phyloP scores from a whole-genome alignment of 2,329 filamentous ascomycete species.

The Tolypocladium amazonense region DNA sequence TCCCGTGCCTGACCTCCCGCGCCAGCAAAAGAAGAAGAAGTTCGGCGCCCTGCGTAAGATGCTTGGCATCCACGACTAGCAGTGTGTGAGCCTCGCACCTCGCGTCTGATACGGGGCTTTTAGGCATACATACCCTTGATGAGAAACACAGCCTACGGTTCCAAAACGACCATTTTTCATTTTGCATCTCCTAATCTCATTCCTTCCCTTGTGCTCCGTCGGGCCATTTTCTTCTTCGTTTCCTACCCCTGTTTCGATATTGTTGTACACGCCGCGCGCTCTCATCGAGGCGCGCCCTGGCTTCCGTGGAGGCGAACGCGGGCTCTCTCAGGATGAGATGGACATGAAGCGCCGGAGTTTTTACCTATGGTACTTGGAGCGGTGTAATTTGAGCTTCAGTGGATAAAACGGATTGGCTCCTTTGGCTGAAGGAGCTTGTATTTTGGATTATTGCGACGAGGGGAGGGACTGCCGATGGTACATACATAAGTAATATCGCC shows the following conservation, averaged over 20 bases:
- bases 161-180: not conserved
- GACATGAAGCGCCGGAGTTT: not conserved
- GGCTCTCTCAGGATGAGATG: not conserved
- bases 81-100: not conserved
- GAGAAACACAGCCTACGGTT: not conserved
- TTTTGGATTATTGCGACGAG: not conserved
- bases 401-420: not conserved
- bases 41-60: slow-evolving; percentile 56
- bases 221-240: not conserved
- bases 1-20: slow-evolving; percentile 1
- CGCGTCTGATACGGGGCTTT: not conserved
- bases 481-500: not conserved
- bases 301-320: not conserved
- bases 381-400: not conserved
- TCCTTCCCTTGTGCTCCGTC: not conserved
- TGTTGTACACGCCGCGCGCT: not conserved
- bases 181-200: no score
- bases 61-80: slow-evolving; percentile 42
- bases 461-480: not conserved
- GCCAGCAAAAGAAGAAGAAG: slow-evolving; percentile 48
- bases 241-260: not conserved
- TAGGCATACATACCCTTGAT: not conserved
- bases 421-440: not conserved
- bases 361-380: not conserved
- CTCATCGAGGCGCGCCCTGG: not conserved